These are phyloP conservation scores for Neckera pumila DNA, from an alignment of 225 moss, liverwort and hornwort species.

Conservation along the genomic window DNA sequence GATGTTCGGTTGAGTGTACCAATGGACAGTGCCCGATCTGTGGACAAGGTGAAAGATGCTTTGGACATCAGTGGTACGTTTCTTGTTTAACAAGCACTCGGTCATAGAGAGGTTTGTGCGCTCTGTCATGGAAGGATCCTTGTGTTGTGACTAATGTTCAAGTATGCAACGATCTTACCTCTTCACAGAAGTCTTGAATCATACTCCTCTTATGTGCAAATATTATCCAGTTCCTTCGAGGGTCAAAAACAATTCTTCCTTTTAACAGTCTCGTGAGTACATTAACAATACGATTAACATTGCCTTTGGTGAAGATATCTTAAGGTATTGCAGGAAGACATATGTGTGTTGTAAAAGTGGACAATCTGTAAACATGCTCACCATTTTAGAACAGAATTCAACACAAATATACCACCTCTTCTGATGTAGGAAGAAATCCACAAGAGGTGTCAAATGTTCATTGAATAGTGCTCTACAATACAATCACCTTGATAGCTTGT, in stretches of 20 bases:
- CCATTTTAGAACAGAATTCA: background rate
- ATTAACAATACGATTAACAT: background rate
- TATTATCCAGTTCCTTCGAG: background rate
- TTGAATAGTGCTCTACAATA: background rate
- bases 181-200: background rate
- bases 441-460: background rate
- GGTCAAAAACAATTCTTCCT: background rate
- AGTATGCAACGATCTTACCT: background rate
- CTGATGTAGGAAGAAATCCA: background rate
- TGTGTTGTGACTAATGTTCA: background rate
- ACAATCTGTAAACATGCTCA: too few relatives aligned
- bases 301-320: background rate
- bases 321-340: background rate
- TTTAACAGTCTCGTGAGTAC: background rate
- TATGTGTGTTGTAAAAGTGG: background rate
- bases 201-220: too few relatives aligned
- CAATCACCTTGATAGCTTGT: background rate
- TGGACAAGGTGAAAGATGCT: conserved; percentile 41
- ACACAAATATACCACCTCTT: background rate
- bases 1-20: conserved; percentile 36
- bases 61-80: conserved; percentile 22
- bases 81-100: too few relatives aligned
- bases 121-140: background rate
- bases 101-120: background rate
- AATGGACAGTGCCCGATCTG: conserved; percentile 33